A percentile compares a stretch with the other conserved stretches of the same genome.
Conservation (phyloP, 148 eudicot species). For the Fagopyrum esculentum region DNA sequence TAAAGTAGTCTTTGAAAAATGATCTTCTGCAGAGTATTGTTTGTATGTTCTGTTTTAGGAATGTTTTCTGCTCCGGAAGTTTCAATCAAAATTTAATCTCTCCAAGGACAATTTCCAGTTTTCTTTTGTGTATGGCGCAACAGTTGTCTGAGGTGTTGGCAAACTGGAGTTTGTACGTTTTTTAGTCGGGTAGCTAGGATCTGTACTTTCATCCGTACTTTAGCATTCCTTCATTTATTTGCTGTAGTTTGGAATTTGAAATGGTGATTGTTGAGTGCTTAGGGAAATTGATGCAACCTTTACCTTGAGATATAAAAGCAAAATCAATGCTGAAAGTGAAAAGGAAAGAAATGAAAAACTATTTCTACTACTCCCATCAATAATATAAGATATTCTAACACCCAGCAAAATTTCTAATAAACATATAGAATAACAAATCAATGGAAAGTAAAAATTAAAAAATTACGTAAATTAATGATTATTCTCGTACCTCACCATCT, state of each 20-base stretch:
- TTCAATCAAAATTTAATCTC: slow-evolving; percentile 5
- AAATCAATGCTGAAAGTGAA: not conserved
- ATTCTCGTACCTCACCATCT: too few species aligned
- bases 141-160: not conserved
- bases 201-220: not conserved
- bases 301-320: not conserved
- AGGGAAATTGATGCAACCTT: not conserved
- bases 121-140: not conserved
- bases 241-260: not conserved
- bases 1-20: not conserved
- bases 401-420: too few species aligned
- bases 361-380: too few species aligned
- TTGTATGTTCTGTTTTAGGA: not conserved
- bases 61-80: not conserved
- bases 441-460: too few species aligned
- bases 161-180: not conserved
- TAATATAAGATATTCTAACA: too few species aligned
- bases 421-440: too few species aligned
- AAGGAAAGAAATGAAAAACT: not conserved
- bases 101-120: not conserved
- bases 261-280: not conserved
- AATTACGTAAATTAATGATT: too few species aligned
- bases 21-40: not conserved
- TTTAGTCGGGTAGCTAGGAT: not conserved
- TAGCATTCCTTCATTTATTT: not conserved